Conservation (phyloP, 2,329 filamentous ascomycete genomes). For the Cercospora sojina region DNA sequence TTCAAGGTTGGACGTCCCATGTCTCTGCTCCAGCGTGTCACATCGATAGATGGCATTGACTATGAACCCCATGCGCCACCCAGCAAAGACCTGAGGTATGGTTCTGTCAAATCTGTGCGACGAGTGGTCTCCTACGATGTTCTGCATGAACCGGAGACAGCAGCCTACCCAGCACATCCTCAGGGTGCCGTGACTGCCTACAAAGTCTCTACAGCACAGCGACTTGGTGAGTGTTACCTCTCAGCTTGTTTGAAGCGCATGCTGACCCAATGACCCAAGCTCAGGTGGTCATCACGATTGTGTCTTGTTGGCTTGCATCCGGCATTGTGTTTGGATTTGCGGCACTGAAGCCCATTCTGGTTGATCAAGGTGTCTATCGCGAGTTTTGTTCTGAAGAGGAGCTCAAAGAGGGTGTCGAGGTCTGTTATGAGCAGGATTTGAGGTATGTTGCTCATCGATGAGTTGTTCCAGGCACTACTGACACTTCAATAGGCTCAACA, state of each 20-base stretch:
- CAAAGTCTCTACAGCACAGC: constrained; percentile 45
- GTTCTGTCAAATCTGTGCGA: constrained; percentile 36
- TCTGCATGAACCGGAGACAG: constrained; percentile 42
- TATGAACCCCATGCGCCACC: constrained; percentile 37
- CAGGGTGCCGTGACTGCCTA: constrained; percentile 49
- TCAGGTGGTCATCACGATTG: constrained; percentile 65
- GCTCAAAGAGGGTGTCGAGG: constrained; percentile 47
- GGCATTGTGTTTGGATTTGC: constrained; percentile 83
- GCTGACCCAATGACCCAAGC: constrained; percentile 46
- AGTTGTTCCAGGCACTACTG: not conserved
- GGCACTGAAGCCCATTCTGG: constrained; percentile 76
- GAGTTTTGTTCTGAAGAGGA: constrained; percentile 60
- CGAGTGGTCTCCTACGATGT: constrained; percentile 51
- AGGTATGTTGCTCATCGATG: constrained; percentile 28
- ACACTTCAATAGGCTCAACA: constrained; percentile 58
- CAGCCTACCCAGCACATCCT: constrained; percentile 41
- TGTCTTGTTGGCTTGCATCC: constrained; percentile 74
- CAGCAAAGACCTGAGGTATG: constrained; percentile 24
- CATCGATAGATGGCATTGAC: constrained; percentile 51
- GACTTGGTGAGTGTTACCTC: constrained; percentile 31
- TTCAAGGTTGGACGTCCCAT: constrained; percentile 34
- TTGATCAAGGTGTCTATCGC: constrained; percentile 68
- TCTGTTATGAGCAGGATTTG: constrained; percentile 60
- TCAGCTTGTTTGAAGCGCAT: not conserved
- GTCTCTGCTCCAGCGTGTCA: constrained; percentile 55